A percentile compares a stretch with the other conserved stretches of the same genome.
Conservation (phyloP, 768 basidiomycete genomes). For the Mycena indigotica region DNA sequence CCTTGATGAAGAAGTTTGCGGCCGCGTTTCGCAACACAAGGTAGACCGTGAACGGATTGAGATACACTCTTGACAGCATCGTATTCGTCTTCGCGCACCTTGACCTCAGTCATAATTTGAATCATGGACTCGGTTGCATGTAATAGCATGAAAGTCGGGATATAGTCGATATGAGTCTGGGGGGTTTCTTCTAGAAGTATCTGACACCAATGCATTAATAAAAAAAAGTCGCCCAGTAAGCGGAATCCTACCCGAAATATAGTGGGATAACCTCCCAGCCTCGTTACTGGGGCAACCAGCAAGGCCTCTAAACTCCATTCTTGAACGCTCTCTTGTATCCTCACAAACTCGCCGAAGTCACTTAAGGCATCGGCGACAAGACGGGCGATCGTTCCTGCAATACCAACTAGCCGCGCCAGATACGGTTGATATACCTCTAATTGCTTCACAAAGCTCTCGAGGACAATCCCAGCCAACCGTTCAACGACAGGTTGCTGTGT, state of each 20-base stretch:
- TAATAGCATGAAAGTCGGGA: slow-evolving; percentile 64
- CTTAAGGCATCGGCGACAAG: slow-evolving; percentile 51
- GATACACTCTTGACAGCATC: slow-evolving; percentile 67
- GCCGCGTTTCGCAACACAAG: slow-evolving; percentile 66
- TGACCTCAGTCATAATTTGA: slow-evolving; percentile 81
- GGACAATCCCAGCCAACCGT: slow-evolving; percentile 59
- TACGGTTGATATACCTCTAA: slow-evolving; percentile 89
- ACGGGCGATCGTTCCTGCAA: slow-evolving; percentile 53
- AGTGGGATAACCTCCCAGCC: slow-evolving; percentile 70
- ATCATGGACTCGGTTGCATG: slow-evolving; percentile 72
- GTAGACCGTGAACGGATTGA: slow-evolving; percentile 60
- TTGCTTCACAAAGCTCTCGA: slow-evolving; percentile 55
- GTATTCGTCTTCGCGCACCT: slow-evolving; percentile 84
- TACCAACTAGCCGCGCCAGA: slow-evolving; percentile 68
- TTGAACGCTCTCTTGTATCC: slow-evolving; percentile 58
- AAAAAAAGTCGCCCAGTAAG: background rate
- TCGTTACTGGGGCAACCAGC: slow-evolving; percentile 73
- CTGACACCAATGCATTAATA: slow-evolving; percentile 41
- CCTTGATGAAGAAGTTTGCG: slow-evolving; percentile 77
- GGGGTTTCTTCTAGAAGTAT: slow-evolving; percentile 71
- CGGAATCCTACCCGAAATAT: slow-evolving; percentile 65
- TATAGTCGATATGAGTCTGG: slow-evolving; percentile 66
- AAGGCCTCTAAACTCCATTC: slow-evolving; percentile 69
- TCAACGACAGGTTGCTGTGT: slow-evolving; percentile 48
- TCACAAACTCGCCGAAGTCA: slow-evolving; percentile 86